Conservation (phyloP, 1,139 yeast genomes). For the Eremothecium coryli region DNA sequence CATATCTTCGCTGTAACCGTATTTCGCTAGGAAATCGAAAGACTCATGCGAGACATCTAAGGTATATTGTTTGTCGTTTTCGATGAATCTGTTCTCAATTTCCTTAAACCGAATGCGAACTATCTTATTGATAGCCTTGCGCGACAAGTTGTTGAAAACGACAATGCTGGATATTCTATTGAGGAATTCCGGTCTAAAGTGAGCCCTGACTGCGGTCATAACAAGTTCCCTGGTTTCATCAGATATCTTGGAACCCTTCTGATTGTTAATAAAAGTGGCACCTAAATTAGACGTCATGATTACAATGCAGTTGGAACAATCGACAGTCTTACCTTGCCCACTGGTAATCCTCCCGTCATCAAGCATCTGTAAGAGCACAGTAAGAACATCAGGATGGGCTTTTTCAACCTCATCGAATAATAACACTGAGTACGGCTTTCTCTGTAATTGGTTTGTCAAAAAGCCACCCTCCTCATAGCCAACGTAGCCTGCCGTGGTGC, state of each 20-base stretch:
- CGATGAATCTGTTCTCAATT: conserved; percentile 74
- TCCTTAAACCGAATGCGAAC: conserved; percentile 77
- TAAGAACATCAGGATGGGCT: conserved; percentile 98
- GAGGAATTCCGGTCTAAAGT: conserved; percentile 94
- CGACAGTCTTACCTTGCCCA: conserved; percentile 86
- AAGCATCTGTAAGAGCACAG: conserved; percentile 77
- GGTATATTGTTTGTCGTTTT: conserved; percentile 67
- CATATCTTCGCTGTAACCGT: conserved; percentile 86
- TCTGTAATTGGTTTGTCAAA: conserved; percentile 79
- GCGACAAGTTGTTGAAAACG: conserved; percentile 83
- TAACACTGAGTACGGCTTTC: conserved; percentile 91
- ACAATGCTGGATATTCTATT: conserved; percentile 92
- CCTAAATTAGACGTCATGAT: conserved; percentile 98
- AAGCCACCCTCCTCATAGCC: conserved; percentile 98
- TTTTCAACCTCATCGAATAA: conserved; percentile 95
- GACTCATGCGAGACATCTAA: conserved; percentile 67
- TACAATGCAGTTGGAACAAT: conserved; percentile 83
- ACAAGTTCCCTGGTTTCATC: conserved; percentile 64
- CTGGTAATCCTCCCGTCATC: conserved; percentile 97
- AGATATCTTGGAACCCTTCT: conserved; percentile 56
- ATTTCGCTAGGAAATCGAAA: conserved; percentile 64
- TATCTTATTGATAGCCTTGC: conserved; percentile 85
- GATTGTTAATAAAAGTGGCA: conserved; percentile 74
- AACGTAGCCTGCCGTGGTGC: conserved; percentile 97
- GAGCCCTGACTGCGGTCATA: conserved; percentile 75